Evolutionary conservation across 2,329 filamentous ascomycete genomes (phyloP).

Genomic region (Trichoderma koningiopsis): DNA sequence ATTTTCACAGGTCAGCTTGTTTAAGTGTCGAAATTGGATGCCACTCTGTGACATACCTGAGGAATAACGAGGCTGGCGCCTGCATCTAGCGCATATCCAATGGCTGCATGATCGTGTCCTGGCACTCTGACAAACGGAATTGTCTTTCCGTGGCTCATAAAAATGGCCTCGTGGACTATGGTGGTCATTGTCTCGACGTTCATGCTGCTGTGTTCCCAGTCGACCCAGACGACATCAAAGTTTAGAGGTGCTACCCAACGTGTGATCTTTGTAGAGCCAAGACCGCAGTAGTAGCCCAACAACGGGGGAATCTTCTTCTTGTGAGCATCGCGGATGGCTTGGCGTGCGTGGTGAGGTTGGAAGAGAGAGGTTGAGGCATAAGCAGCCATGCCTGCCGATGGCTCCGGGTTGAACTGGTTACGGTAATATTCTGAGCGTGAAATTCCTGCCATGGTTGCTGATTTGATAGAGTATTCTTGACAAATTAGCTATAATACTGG

Average conservation of each 20-base stretch:
- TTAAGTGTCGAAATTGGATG: neutral
- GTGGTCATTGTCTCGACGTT: conserved; percentile 53
- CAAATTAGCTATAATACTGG: neutral
- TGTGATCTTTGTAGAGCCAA: conserved; percentile 44
- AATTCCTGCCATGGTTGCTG: neutral
- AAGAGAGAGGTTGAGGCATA: conserved; percentile 45
- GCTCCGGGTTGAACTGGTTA: neutral
- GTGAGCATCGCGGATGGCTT: conserved; percentile 50
- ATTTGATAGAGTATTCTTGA: neutral
- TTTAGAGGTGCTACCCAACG: conserved; percentile 47
- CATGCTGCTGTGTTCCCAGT: conserved; percentile 52
- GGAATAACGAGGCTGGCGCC: conserved; percentile 52
- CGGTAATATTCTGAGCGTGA: neutral
- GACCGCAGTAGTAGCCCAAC: conserved; percentile 46
- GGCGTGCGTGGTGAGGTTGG: conserved; percentile 48
- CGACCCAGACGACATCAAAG: conserved; percentile 49
- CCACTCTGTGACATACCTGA: conserved; percentile 32
- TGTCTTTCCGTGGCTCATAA: conserved; percentile 48
- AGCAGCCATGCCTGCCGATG: conserved; percentile 17
- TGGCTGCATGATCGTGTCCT: conserved; percentile 50
- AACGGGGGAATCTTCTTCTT: conserved; percentile 48
- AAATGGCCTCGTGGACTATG: conserved; percentile 51
- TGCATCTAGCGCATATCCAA: conserved; percentile 51
- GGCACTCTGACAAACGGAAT: conserved; percentile 50
- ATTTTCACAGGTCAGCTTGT: neutral